A percentile compares a stretch with the other conserved stretches of the same genome.
phyloP scores from a whole-genome alignment of 2,329 filamentous ascomycete species.

The Clonostachys chloroleuca region DNA sequence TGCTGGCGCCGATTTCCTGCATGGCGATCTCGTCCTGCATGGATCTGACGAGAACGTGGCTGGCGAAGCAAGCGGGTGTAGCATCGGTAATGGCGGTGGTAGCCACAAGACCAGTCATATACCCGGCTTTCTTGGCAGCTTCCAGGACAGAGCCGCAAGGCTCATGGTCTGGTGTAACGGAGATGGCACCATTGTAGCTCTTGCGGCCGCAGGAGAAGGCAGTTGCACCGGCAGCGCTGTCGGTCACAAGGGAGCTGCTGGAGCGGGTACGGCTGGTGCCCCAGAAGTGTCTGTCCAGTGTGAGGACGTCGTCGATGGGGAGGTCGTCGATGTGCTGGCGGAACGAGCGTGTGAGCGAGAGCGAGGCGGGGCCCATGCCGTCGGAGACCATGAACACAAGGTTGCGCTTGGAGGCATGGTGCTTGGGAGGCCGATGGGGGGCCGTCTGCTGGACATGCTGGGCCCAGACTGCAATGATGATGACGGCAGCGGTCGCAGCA shows the following conservation, averaged over 20 bases:
- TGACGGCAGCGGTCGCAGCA: constrained; percentile 71
- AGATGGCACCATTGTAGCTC: constrained; percentile 96
- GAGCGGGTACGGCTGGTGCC: constrained; percentile 86
- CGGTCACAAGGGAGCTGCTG: constrained; percentile 80
- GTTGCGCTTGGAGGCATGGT: constrained; percentile 71
- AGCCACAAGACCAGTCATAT: constrained; percentile 89
- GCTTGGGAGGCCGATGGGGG: constrained; percentile 10
- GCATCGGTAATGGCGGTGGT: constrained; percentile 95
- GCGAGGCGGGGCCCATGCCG: constrained; percentile 92
- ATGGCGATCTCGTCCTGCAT: constrained; percentile 90
- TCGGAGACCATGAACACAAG: constrained; percentile 99
- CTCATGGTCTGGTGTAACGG: constrained; percentile 76
- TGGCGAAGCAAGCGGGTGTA: constrained; percentile 91
- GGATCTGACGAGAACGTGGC: constrained; percentile 5
- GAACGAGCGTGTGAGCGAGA: constrained; percentile 82
- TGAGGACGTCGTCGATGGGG: constrained; percentile 70
- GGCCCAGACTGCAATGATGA: constrained; percentile 73
- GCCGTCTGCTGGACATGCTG: constrained; percentile 62
- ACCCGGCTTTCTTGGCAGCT: constrained; percentile 87
- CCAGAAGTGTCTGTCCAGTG: constrained; percentile 84
- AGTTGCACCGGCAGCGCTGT: constrained; percentile 94
- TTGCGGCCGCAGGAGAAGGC: constrained; percentile 91
- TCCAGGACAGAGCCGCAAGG: constrained; percentile 92
- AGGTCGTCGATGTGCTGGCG: constrained; percentile 72
- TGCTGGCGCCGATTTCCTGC: constrained; percentile 78